Base-by-base conservation (phyloP, 108 stramenopile genomes). In the Tribonema minus region DNA sequence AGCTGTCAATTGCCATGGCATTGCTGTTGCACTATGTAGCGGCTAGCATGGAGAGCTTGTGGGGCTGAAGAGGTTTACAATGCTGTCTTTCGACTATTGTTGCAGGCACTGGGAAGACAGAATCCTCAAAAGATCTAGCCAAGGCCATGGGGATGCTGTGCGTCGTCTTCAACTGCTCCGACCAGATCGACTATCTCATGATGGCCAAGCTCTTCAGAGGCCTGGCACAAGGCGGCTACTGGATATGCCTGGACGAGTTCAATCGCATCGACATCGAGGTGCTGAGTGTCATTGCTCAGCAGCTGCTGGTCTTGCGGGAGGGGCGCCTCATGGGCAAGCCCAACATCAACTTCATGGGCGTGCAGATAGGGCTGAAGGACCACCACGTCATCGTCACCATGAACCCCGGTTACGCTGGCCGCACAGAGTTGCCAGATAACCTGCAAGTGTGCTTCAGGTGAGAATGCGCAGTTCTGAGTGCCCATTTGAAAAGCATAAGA, bases 181-280 rank as follows among this genome's bases (percentile, higher is more conserved):
- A 89, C 61, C 89, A 89, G 59, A 88, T 89, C 29, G 88, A 88
- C 72, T 88, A 88, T 86, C 88, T 88, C 70, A 88, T 88, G 88
- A 89, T 89, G 89, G 89, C 20, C n/a, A 89, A 89, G 79, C 84
- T 87, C 38, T 89, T 89, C 80, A 62, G 87, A 0, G 89, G 89
- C 25, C 76, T 89, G 28, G 89, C 89, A 26, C 89, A 89, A 82
- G 82, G 75, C 41, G 89, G 89, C 25, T 86, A 80, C 7, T 88
- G 88, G 88, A 81, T 82, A 6, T 88, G 88, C 67, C 85, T 88
- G 30, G 88, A 88, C 59, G 88, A 87, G 37, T 88, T 88, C 68
- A 88, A 88, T 46, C 88, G 87, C 5, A 89, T 89, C 37, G 89
- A 89, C 62, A 89, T 89, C 72, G 89, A 89, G 75, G 76, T 78